Conservation (phyloP, 2,329 filamentous ascomycete species). For the Trichoderma sp. region DNA sequence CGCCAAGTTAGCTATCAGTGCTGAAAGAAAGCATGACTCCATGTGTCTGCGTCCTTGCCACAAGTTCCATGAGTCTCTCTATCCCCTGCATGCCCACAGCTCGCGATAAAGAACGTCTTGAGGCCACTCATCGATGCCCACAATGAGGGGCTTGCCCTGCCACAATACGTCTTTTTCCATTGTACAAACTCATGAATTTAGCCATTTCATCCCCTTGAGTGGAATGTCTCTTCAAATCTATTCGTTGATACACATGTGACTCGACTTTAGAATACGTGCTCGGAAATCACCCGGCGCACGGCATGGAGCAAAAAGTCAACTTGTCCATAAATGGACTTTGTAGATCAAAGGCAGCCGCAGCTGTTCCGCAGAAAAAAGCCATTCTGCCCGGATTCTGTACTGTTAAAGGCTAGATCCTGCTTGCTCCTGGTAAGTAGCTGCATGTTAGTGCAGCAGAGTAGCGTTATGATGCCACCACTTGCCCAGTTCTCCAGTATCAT, state of each 20-base stretch:
- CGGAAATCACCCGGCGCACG: background rate
- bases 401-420: background rate
- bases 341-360: background rate
- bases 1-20: background rate
- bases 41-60: background rate
- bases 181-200: background rate
- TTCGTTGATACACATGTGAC: background rate
- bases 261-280: background rate
- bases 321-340: background rate
- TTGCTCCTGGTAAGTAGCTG: background rate
- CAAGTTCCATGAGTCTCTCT: background rate
- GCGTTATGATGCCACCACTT: constrained; percentile 8
- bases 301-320: background rate
- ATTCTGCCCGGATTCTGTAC: background rate
- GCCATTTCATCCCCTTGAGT: background rate
- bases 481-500: background rate
- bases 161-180: background rate
- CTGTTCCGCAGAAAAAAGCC: background rate
- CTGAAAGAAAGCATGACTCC: background rate
- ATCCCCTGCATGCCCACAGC: background rate
- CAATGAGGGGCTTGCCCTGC: background rate
- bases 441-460: constrained; percentile 10
- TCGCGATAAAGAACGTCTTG: background rate
- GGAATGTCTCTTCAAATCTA: background rate
- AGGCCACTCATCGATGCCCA: background rate